Conservation (phyloP, 2,329 filamentous ascomycete species). For the Ceratocystis albifundus region DNA sequence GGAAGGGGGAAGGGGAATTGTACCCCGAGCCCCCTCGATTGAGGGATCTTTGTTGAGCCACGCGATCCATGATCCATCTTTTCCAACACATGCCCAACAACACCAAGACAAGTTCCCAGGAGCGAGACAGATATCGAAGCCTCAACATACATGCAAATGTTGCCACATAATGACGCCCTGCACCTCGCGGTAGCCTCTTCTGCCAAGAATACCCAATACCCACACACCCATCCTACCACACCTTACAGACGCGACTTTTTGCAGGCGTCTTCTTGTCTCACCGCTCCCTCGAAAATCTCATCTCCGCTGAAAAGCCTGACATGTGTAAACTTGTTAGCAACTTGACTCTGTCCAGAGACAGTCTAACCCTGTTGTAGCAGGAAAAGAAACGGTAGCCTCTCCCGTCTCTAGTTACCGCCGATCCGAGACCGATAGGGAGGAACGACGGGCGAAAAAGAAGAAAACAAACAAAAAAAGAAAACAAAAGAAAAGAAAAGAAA, state of each 20-base stretch:
- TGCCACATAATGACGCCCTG: neutral
- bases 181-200: neutral
- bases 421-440: too few species aligned
- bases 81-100: neutral
- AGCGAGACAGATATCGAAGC: neutral
- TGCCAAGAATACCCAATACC: neutral
- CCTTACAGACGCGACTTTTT: constrained; percentile 1
- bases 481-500: neutral
- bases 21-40: neutral
- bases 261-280: neutral
- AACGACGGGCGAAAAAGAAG: neutral
- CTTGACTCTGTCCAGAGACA: neutral
- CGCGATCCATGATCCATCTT: neutral
- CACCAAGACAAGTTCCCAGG: neutral
- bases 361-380: neutral
- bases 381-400: neutral
- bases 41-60: neutral
- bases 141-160: neutral
- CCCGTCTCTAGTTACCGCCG: neutral
- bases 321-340: neutral
- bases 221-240: neutral
- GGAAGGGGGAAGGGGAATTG: too few species aligned
- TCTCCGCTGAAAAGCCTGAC: constrained; percentile 18
- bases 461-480: neutral
- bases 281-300: constrained; percentile 18